phyloP scores from a whole-genome alignment of 768 basidiomycete genomes.

The Omphalotus guepiniiformis region DNA sequence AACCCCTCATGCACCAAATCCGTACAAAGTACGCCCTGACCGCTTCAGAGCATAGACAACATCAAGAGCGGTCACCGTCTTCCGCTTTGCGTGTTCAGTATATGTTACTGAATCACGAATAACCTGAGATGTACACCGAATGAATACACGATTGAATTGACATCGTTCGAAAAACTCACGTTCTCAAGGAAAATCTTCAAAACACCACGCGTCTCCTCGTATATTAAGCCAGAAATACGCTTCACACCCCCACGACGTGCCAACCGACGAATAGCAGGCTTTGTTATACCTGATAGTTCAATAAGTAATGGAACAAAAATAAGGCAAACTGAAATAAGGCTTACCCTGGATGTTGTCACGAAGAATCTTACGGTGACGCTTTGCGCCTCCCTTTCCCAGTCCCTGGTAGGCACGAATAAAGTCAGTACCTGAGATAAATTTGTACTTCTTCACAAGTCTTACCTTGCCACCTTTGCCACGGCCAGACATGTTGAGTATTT shows the following conservation, averaged over 20 bases:
- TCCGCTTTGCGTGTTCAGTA: constrained; percentile 88
- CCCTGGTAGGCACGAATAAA: constrained; percentile 33
- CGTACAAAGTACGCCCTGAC: constrained; percentile 74
- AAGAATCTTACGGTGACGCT: constrained; percentile 81
- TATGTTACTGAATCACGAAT: constrained; percentile 92
- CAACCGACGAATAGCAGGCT: constrained; percentile 82
- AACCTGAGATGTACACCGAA: constrained; percentile 32
- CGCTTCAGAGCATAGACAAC: constrained; percentile 76
- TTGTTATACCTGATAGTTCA: constrained; percentile 56
- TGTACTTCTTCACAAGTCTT: neutral
- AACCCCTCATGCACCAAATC: constrained; percentile 58
- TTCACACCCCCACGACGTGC: constrained; percentile 92
- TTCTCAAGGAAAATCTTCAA: constrained; percentile 87
- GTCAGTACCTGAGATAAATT: neutral
- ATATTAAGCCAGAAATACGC: constrained; percentile 83
- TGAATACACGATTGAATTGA: too few species aligned
- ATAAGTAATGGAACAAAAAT: neutral
- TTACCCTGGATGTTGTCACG: constrained; percentile 68
- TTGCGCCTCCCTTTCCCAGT: constrained; percentile 82
- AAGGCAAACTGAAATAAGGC: constrained; percentile 6
- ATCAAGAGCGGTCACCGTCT: constrained; percentile 83
- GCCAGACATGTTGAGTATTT: constrained; percentile 57
- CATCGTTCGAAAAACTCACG: constrained; percentile 28
- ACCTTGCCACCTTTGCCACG: constrained; percentile 84
- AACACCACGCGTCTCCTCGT: constrained; percentile 90